Percentiles rank a stretch among this genome's conserved stretches.
Evolutionary conservation across 148 eudicot genomes (phyloP).

Genomic region (Persicaria maculosa): DNA sequence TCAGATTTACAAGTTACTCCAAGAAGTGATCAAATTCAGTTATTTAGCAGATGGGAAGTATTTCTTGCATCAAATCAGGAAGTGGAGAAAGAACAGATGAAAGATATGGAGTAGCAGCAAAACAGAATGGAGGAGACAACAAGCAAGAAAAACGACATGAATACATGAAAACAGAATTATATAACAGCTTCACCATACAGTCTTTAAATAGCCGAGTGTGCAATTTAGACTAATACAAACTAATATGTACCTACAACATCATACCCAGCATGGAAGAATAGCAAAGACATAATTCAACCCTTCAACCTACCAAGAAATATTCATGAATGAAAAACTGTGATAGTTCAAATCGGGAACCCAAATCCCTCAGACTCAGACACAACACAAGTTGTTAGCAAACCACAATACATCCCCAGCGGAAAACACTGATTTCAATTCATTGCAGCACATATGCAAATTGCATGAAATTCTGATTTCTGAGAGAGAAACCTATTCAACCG

Average conservation of each 20-base stretch:
- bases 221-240: not conserved
- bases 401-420: no score
- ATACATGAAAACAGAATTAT: no score
- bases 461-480: no score
- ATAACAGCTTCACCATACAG: no score
- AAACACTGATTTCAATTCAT: not conserved
- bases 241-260: not conserved
- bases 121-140: not conserved
- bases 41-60: not conserved
- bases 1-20: not conserved
- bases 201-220: not conserved
- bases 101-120: not conserved
- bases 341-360: not conserved
- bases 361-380: not conserved
- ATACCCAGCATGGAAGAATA: not conserved
- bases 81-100: not conserved
- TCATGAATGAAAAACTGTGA: not conserved
- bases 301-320: not conserved
- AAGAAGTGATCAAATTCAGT: constrained; percentile 4
- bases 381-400: not conserved
- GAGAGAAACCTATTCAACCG: not conserved
- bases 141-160: not conserved
- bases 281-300: not conserved
- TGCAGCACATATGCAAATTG: not conserved
- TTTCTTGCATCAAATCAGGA: not conserved